Conservation (phyloP, 2,329 filamentous ascomycete species). For the Cladorrhinum sp. region DNA sequence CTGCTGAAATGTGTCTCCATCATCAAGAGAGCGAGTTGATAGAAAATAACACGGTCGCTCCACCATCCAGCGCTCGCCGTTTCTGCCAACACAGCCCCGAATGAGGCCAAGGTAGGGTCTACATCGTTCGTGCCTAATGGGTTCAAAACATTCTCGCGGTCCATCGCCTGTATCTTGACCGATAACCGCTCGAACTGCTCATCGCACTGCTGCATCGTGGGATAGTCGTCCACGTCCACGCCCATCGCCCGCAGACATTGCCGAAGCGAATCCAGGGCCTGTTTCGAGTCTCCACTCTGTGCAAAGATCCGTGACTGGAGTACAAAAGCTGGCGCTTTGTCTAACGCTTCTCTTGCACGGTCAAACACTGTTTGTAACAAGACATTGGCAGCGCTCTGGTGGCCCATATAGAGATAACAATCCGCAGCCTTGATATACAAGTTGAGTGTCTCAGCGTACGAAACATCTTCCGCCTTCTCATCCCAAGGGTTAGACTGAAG, state of each 20-base stretch:
- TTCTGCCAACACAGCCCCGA: conserved; percentile 69
- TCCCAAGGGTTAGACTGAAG: conserved; percentile 78
- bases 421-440: conserved; percentile 78
- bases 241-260: conserved; percentile 69
- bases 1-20: conserved; percentile 61
- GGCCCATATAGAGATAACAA: conserved; percentile 75
- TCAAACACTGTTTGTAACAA: conserved; percentile 68
- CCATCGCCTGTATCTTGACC: conserved; percentile 57
- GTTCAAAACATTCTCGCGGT: conserved; percentile 45
- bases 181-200: conserved; percentile 63
- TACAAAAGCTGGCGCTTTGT: conserved; percentile 82
- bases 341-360: conserved; percentile 67
- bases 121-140: conserved; percentile 46
- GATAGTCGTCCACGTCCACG: conserved; percentile 61
- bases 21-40: conserved; percentile 65
- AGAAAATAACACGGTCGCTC: conserved; percentile 69
- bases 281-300: conserved; percentile 66
- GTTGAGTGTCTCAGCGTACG: conserved; percentile 81
- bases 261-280: conserved; percentile 67
- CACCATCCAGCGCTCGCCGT: conserved; percentile 69
- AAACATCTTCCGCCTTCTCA: conserved; percentile 65
- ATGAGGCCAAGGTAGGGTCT: conserved; percentile 48
- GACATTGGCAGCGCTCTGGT: conserved; percentile 63
- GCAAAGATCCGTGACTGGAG: conserved; percentile 76
- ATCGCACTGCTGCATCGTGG: conserved; percentile 75